Conservation (phyloP, 176 grass and related monocot species). For the Eleusine indica region DNA sequence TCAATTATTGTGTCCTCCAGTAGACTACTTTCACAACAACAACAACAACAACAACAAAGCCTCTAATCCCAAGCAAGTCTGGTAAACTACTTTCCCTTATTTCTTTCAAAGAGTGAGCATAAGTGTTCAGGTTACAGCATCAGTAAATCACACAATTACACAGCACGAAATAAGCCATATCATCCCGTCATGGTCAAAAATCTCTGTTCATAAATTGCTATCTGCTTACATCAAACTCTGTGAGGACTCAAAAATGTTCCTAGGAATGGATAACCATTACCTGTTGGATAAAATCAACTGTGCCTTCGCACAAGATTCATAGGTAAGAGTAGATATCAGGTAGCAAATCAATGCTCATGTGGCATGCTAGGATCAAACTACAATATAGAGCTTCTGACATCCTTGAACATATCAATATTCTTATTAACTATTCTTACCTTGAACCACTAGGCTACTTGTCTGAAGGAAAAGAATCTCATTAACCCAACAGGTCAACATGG, state of each 20-base stretch:
- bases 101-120: too few relatives aligned
- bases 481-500: neutral
- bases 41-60: too few relatives aligned
- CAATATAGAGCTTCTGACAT: neutral
- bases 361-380: neutral
- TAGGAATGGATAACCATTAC: neutral
- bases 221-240: neutral
- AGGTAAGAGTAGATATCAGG: neutral
- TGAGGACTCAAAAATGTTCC: neutral
- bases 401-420: neutral
- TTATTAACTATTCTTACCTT: neutral
- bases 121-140: neutral
- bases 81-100: too few relatives aligned
- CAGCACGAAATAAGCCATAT: neutral
- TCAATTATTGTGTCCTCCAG: neutral
- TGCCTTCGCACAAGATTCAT: neutral
- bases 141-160: neutral
- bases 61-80: too few relatives aligned
- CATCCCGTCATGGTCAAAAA: neutral
- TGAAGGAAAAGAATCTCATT: neutral
- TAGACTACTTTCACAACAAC: too few relatives aligned
- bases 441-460: neutral
- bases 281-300: neutral
- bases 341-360: neutral
- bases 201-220: neutral